Conservation (phyloP, 2,329 filamentous ascomycete genomes). For the Ophiostoma himal-ulmi region DNA sequence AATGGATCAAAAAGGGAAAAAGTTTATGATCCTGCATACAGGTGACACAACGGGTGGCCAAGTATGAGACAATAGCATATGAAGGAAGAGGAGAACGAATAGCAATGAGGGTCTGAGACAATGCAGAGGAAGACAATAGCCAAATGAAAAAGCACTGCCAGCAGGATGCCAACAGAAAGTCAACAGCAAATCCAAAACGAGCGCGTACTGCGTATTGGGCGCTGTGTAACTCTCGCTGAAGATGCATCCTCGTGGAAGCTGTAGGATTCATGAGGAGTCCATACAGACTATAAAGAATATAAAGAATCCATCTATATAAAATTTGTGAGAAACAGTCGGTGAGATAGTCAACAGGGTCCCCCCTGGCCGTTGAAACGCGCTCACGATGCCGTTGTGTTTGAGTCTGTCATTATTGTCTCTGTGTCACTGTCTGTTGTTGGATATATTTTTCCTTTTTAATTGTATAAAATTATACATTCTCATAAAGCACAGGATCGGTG, state of each 20-base stretch:
- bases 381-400: background rate
- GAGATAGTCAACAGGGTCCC: background rate
- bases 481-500: slow-evolving; percentile 16
- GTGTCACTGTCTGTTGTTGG: background rate
- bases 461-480: background rate
- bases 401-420: background rate
- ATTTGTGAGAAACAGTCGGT: background rate
- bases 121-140: background rate
- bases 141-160: background rate
- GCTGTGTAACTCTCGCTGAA: background rate
- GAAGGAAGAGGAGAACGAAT: background rate
- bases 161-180: background rate
- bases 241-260: background rate
- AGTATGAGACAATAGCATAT: background rate
- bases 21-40: background rate
- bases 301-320: background rate
- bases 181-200: background rate
- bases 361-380: slow-evolving; percentile 1
- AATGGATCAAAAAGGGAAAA: background rate
- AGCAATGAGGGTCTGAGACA: background rate
- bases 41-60: background rate
- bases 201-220: background rate
- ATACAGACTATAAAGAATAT: background rate
- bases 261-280: background rate
- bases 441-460: too few species aligned